Conservation (phyloP, 202 grass and related monocot genomes). For the Schoenoplectus tabernaemontani region DNA sequence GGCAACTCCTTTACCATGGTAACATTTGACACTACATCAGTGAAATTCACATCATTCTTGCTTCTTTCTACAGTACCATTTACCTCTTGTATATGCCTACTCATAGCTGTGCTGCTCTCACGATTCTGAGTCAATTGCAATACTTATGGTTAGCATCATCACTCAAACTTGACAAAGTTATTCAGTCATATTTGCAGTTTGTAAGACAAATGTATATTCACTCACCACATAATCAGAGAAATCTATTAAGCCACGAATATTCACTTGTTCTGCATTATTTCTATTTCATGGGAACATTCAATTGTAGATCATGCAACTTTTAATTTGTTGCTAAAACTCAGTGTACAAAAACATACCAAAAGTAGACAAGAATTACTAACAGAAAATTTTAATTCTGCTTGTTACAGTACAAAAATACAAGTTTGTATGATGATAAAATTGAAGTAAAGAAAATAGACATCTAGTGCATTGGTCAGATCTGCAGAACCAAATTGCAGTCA, state of each 20-base stretch:
- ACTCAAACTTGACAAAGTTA: background rate
- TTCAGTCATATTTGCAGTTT: background rate
- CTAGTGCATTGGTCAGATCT: conserved; percentile 42
- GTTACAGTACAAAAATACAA: background rate
- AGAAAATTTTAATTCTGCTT: background rate
- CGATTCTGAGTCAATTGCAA: conserved; percentile 4
- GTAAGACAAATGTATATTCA: background rate
- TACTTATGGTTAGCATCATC: background rate
- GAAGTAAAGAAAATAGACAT: conserved; percentile 42
- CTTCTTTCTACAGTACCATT: background rate
- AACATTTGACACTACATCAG: conserved; percentile 27
- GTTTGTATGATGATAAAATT: background rate
- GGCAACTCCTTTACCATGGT: conserved; percentile 41
- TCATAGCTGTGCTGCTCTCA: conserved; percentile 29
- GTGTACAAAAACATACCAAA: background rate
- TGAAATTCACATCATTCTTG: conserved; percentile 37
- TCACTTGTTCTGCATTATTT: background rate
- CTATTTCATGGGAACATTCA: background rate
- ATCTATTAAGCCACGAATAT: background rate
- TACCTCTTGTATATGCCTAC: conserved; percentile 43
- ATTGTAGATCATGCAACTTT: background rate
- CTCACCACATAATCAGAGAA: background rate
- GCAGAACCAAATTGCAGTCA: conserved; percentile 32
- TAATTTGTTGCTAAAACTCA: background rate
- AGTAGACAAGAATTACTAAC: background rate